Percentiles rank a stretch among this genome's conserved stretches.
phyloP scores from a whole-genome alignment of 345 rosid species.

The Crucihimalaya himalaica region DNA sequence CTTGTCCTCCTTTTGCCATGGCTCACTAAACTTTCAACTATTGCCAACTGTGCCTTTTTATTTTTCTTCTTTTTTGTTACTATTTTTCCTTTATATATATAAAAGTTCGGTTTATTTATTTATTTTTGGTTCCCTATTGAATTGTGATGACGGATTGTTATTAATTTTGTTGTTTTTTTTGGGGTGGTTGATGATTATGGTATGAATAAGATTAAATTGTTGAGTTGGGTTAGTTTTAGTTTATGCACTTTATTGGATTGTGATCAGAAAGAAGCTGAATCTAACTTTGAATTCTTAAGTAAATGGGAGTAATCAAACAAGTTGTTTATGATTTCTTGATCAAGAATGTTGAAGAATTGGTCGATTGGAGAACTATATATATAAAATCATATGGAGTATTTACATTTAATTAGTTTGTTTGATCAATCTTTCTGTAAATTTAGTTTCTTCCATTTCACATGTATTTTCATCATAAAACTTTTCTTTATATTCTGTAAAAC shows the following conservation, averaged over 20 bases:
- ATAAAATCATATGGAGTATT: neutral
- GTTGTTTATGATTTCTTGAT: neutral
- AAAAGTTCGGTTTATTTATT: constrained; percentile 9
- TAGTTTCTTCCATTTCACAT: neutral
- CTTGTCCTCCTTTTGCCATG: constrained; percentile 61
- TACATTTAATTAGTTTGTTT: neutral
- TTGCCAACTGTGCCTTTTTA: neutral
- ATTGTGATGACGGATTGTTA: constrained; percentile 9
- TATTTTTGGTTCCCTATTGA: constrained; percentile 19
- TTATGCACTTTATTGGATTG: neutral
- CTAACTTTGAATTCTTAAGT: neutral
- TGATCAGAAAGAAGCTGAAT: neutral
- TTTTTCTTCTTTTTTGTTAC: neutral
- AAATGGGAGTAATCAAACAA: neutral
- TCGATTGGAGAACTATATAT: neutral
- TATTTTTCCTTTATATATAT: neutral
- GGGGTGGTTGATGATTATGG: neutral
- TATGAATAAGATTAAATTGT: constrained; percentile 17
- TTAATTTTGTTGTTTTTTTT: neutral
- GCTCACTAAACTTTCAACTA: constrained; percentile 50
- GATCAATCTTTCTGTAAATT: neutral
- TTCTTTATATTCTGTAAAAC: neutral
- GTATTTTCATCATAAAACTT: neutral
- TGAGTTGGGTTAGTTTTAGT: constrained; percentile 1
- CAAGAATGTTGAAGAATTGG: neutral